Evolutionary conservation across 2,329 filamentous ascomycete genomes (phyloP), one percentile per base, ranked within the genome.

Genomic region (Colletotrichum sp.): DNA sequence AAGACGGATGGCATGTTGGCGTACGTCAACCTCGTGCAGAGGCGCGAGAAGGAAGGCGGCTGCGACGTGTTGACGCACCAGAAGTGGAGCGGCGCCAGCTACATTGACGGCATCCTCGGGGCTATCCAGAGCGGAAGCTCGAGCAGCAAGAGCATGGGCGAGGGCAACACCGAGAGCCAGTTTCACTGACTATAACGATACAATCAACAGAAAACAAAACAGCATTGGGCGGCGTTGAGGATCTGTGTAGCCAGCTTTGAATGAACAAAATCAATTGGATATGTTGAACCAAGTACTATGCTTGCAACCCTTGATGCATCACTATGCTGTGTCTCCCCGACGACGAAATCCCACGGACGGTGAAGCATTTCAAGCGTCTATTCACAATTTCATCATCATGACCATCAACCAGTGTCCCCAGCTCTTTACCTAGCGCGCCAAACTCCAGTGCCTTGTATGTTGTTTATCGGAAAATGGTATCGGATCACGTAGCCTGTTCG

Each of bases 11-110:
- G 97, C 71, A 99, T 99, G 97, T 90, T 97, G 81, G 96, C 97
- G 1, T 99, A 99, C 82, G 97, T 99, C n/a, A 95, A 98, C 75
- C 87, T 98, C 1, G 93, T 99, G 52, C 97, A 99, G 86, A 90
- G 92, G 69, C 90, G 93, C 52, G 97, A 99, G 87, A 98, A 98
- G 89, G 96, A 98, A 79, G 87, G 96, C 2, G 95, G 94, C 16
- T 96, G 95, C 74, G 96, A 98, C 81, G 96, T 98, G n/a, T 88
- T 98, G 78, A 98, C 95, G 52, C 96, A 98, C 84, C 96, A 98
- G 88, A 98, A 97, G 84, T 96, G 94, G 94, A 92, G 90, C 78
- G 90, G 90, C 26, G 90, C 90, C 0, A 87, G 83, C 76, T 92
- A 98, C 83, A 94, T 98, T 79, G 96, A 98, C 84, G 96, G 96